Base-by-base conservation (phyloP, 208 protist species). In the Acanthamoeba triangularis region DNA sequence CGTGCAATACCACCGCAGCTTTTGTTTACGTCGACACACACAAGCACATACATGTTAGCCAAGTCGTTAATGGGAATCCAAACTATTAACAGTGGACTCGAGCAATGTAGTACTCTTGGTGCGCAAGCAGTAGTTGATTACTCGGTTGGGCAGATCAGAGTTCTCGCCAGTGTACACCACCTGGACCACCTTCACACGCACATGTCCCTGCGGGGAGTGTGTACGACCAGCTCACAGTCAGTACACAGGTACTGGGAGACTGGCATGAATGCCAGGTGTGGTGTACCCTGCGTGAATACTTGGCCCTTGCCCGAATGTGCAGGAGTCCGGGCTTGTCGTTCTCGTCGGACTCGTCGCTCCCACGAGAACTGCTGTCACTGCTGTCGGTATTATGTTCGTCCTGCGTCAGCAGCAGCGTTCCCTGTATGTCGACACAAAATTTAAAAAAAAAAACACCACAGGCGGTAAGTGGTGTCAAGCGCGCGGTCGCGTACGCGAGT, bases 41-140 rank as follows among this genome's bases (percentile, higher is more conserved):
- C 52, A 25, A 44, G 41, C 41, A 52, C 33, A 82, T 82, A n/a
- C n/a, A 49, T n/a, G 74, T n/a, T 8, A 44, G 33, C 6, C 76
- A 85, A 54, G n/a, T n/a, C n/a, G n/a, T n/a, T n/a, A n/a, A n/a
- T n/a, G n/a, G n/a, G n/a, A n/a, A n/a, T n/a, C n/a, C n/a, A n/a
- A n/a, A n/a, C n/a, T n/a, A n/a, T n/a, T n/a, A n/a, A n/a, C n/a
- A n/a, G n/a, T n/a, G n/a, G n/a, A n/a, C n/a, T n/a, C n/a, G n/a
- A n/a, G n/a, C n/a, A 82, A 20, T 30, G 37, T 54, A 61, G 30
- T 88, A 93, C 65, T 56, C 20, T 93, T 93, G 61, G 87, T 93
- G 63, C 87, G 87, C 87, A 59, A 93, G 87, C 59, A 72, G 87
- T 93, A 93, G 87, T 88, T 88, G 49, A 88, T 30, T 6, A 88